phyloP scores from a whole-genome alignment of 306 rosid genomes.

The Vigna reflexopilosa region DNA sequence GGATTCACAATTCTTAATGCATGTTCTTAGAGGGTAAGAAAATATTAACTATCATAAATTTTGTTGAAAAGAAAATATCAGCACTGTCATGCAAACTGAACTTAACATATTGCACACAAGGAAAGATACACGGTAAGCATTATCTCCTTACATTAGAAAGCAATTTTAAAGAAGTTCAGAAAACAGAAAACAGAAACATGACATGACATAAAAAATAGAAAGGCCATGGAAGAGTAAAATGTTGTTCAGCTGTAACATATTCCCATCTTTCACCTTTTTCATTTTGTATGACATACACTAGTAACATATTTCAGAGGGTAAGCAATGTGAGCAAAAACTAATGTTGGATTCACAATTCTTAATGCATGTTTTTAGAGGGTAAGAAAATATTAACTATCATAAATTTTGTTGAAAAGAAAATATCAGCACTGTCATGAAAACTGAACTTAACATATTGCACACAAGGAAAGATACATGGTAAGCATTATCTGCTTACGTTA shows the following conservation, averaged over 20 bases:
- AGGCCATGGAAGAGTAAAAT: constrained; percentile 7
- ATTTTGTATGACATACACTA: background rate
- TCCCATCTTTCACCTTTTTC: constrained; percentile 14
- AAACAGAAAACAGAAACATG: background rate
- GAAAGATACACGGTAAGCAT: background rate
- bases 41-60: background rate
- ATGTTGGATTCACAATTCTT: constrained; percentile 12
- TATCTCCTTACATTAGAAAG: background rate
- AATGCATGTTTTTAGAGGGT: background rate
- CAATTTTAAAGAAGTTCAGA: background rate
- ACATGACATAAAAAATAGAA: background rate
- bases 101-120: background rate
- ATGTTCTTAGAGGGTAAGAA: background rate
- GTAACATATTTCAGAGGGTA: background rate
- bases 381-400: background rate
- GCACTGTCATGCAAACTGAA: background rate
- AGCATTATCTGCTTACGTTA: background rate
- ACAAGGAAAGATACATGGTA: background rate
- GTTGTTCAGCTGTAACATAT: background rate
- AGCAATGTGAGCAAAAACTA: constrained; percentile 2
- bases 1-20: constrained; percentile 1
- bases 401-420: background rate
- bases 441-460: background rate
- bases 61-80: background rate
- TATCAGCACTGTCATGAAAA: background rate